Conservation (phyloP, 495 filamentous ascomycete genomes). For the Pyrenopolyporus hunteri region DNA sequence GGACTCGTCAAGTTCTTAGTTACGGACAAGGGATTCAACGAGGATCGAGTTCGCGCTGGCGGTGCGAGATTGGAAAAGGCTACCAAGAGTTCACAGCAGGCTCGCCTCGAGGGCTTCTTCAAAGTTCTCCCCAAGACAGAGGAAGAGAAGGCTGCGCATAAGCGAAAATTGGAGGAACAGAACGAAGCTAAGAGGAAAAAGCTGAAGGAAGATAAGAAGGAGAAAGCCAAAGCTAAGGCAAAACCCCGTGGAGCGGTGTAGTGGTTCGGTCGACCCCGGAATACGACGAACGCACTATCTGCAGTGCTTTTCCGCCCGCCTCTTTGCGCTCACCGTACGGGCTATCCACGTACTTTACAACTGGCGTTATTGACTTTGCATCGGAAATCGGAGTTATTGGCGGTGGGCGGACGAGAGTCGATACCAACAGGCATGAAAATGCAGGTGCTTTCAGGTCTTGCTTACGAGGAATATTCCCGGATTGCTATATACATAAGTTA, state of each 20-base stretch:
- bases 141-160: conserved; percentile 78
- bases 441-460: conserved; percentile 8
- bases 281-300: not conserved
- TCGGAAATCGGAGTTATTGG: conserved; percentile 34
- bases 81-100: conserved; percentile 85
- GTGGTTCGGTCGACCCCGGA: not conserved
- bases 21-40: conserved; percentile 93
- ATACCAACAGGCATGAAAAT: conserved; percentile 26
- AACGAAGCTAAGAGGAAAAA: conserved; percentile 90
- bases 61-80: conserved; percentile 82
- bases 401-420: conserved; percentile 4
- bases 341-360: conserved; percentile 10
- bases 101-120: conserved; percentile 96
- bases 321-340: not conserved
- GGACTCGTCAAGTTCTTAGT: conserved; percentile 88
- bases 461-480: conserved; percentile 1
- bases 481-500: not conserved
- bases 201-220: conserved; percentile 90
- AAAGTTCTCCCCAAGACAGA: conserved; percentile 89
- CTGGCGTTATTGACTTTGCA: conserved; percentile 34
- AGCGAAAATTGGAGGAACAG: conserved; percentile 93
- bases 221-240: conserved; percentile 85
- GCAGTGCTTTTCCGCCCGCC: not conserved
- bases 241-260: conserved; percentile 65
- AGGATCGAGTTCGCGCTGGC: conserved; percentile 83